Conservation (phyloP, 768 basidiomycete species). For the Holtermanniella nyarrowii region DNA sequence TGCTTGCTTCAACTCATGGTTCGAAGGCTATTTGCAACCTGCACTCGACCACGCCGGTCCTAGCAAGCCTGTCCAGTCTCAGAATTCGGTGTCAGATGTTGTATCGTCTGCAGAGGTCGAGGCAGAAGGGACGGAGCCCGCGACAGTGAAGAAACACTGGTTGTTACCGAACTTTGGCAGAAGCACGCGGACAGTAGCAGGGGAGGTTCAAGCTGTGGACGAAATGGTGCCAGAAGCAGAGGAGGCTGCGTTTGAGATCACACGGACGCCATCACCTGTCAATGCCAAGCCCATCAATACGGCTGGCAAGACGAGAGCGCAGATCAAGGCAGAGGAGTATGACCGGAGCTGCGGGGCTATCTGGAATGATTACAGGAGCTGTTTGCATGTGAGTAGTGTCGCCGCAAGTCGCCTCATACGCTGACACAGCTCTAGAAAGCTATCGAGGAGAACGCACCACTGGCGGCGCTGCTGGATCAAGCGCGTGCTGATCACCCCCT, state of each 20-base stretch:
- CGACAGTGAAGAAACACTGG: background rate
- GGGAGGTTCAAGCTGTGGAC: background rate
- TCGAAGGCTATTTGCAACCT: slow-evolving; percentile 90
- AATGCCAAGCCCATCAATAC: slow-evolving; percentile 22
- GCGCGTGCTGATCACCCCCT: slow-evolving; percentile 69
- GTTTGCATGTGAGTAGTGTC: slow-evolving; percentile 59
- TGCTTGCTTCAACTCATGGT: slow-evolving; percentile 94
- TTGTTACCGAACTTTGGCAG: background rate
- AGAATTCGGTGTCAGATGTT: slow-evolving; percentile 10
- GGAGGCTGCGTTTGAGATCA: slow-evolving; percentile 5
- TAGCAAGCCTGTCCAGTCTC: slow-evolving; percentile 42
- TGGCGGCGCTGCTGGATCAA: slow-evolving; percentile 65
- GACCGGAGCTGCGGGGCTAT: slow-evolving; percentile 71
- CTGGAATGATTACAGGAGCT: slow-evolving; percentile 69
- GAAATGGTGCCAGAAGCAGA: slow-evolving; percentile 2
- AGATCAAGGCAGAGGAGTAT: slow-evolving; percentile 71
- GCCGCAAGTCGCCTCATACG: background rate
- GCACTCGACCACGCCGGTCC: slow-evolving; percentile 24
- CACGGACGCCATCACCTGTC: slow-evolving; percentile 1
- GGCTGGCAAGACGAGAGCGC: slow-evolving; percentile 53
- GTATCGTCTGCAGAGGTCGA: background rate
- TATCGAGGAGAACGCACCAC: slow-evolving; percentile 58
- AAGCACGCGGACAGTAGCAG: background rate
- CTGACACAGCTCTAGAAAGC: slow-evolving; percentile 51
- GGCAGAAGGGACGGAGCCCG: background rate